Conservation (phyloP, 1,284 basidiomycete species). For the Agroathelia rolfsii region DNA sequence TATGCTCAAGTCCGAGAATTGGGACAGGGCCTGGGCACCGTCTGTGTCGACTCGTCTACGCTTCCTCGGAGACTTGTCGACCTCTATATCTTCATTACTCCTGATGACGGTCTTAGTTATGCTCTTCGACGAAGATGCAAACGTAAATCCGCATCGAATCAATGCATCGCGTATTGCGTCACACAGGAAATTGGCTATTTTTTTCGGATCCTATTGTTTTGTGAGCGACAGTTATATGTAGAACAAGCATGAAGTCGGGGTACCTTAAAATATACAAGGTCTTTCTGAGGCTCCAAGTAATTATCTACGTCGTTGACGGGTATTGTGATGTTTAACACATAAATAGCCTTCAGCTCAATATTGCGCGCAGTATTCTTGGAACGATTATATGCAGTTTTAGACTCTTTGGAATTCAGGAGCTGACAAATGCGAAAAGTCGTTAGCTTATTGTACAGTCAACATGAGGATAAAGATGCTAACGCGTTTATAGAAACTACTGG, state of each 20-base stretch:
- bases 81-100: no score
- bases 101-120: no score
- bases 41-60: conserved; percentile 24
- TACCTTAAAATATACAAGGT: conserved; percentile 59
- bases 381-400: conserved; percentile 7
- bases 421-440: conserved; percentile 5
- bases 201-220: no score
- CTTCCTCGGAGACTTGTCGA: conserved; percentile 27
- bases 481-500: conserved; percentile 62
- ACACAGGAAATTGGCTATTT: no score
- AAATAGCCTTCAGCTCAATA: conserved; percentile 67
- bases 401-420: conserved; percentile 5
- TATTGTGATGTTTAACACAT: conserved; percentile 67
- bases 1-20: no score
- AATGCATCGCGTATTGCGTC: no score
- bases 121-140: no score
- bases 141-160: no score
- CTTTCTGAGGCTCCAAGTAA: conserved; percentile 69
- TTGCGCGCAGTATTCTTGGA: conserved; percentile 65
- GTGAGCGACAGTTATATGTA: no score
- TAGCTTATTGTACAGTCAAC: conserved; percentile 2
- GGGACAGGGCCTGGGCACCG: no score
- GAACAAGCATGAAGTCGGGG: conserved; percentile 2
- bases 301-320: conserved; percentile 64
- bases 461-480: conserved; percentile 25